Evolutionary conservation across 2,329 filamentous ascomycete species (phyloP).

Genomic region (Trichoderma lentiforme): DNA sequence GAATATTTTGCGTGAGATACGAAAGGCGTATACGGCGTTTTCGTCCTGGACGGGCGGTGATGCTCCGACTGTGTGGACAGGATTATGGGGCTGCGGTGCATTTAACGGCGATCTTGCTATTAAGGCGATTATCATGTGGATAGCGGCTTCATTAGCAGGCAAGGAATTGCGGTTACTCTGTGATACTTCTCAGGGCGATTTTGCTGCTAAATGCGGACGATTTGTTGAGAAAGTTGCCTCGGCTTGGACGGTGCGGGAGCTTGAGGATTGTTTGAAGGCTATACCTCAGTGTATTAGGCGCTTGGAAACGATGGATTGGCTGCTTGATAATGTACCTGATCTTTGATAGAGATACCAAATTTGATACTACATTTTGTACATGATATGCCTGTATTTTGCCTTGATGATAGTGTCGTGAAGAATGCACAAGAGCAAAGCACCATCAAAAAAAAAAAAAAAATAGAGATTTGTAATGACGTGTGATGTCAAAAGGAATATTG

Average conservation of each 20-base stretch:
- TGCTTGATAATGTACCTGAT: background rate
- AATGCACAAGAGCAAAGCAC: background rate
- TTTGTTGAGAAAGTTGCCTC: background rate
- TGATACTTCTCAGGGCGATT: slow-evolving; percentile 17
- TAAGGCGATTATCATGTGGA: slow-evolving; percentile 33
- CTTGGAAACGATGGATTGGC: slow-evolving; percentile 2
- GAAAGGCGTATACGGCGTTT: slow-evolving; percentile 31
- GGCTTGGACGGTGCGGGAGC: background rate
- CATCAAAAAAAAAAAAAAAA: background rate
- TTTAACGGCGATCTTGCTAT: slow-evolving; percentile 34
- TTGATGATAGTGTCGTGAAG: background rate
- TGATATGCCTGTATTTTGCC: background rate
- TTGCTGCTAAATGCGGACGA: background rate
- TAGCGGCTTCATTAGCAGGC: slow-evolving; percentile 27
- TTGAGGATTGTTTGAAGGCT: background rate
- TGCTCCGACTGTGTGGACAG: slow-evolving; percentile 24
- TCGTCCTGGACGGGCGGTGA: slow-evolving; percentile 21
- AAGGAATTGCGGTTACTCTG: slow-evolving; percentile 22
- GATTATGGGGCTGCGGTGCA: slow-evolving; percentile 36
- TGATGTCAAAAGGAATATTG: no score
- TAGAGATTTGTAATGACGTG: background rate
- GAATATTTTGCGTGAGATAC: slow-evolving; percentile 31
- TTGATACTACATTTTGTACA: no score
- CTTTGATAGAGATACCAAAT: background rate
- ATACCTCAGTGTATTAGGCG: background rate